Percentiles rank a stretch among this genome's conserved stretches.
Evolutionary conservation across 177 flowering plant genomes (phyloP).

Genomic region (Vitis hybrid): DNA sequence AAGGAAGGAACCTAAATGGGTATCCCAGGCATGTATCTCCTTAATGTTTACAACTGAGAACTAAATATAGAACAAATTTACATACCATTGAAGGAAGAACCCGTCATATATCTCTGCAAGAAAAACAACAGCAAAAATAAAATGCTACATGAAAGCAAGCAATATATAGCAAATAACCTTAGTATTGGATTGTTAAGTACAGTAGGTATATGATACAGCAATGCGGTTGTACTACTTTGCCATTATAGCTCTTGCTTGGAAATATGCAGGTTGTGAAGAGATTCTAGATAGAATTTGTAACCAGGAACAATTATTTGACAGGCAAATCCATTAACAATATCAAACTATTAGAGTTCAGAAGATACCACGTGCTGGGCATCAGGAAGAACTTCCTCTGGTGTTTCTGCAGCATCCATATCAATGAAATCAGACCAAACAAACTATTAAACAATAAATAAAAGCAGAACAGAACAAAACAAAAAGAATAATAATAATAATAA

Average conservation of each 20-base stretch:
- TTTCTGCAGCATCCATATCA: constrained; percentile 18
- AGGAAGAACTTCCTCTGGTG: constrained; percentile 23
- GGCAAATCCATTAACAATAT: not conserved
- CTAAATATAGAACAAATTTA: not conserved
- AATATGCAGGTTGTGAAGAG: not conserved
- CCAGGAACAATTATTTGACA: not conserved
- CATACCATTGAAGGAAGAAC: constrained; percentile 43
- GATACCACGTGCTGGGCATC: constrained; percentile 31
- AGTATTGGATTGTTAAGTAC: not conserved
- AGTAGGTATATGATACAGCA: not conserved
- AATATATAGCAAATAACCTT: not conserved
- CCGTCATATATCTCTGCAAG: constrained; percentile 38
- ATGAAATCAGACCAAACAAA: too few relatives aligned
- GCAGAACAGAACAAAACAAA: too few relatives aligned
- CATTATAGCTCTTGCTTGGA: not conserved
- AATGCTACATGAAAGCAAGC: constrained; percentile 2
- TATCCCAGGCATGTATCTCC: not conserved
- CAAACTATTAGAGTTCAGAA: not conserved
- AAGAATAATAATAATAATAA: too few relatives aligned
- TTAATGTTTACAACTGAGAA: not conserved
- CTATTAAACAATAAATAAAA: too few relatives aligned
- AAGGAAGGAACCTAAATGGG: too few relatives aligned
- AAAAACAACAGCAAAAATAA: not conserved
- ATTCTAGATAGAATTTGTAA: not conserved
- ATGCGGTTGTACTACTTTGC: not conserved